Base-by-base conservation (phyloP, 2,329 filamentous ascomycete species). In the Nemania sp. region DNA sequence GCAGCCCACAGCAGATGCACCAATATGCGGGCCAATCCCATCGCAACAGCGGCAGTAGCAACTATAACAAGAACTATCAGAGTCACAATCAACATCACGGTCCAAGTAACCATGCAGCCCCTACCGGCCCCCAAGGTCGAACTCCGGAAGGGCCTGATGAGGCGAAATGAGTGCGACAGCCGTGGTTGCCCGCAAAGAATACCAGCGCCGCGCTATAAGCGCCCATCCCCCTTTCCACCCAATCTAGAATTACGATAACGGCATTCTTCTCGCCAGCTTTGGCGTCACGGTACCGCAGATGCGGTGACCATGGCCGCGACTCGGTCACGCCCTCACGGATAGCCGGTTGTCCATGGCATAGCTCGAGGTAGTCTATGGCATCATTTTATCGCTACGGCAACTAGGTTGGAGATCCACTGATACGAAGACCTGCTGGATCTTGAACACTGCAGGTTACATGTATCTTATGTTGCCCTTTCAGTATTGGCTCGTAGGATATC, bases 1-100 rank as follows among this genome's bases (percentile, higher is more conserved):
- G 83, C 37, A 90, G 87, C 69, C 87, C 87, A 52, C 87, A 88
- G 65, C 85, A 88, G 61, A 77, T 79, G 68, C 86, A 89, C 71
- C 85, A 88, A 67, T 88, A 86, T 69, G 81, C 82, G 1, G 82
- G 81, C 1, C 81, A 80, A 64, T 79, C 81, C 54, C 82, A 86
- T 70, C 85, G 84, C 66, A 87, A 81, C 69, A 83, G 83, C 65
- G 82, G 79, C 67, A 83, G 81, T 67, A 83, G 81, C 71, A 83
- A 72, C 63, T 77, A 74, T 64, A 80, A 77, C 65, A 84, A 85
- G 73, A 81, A 78, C 64, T 82, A 80, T 62, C 77, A 78, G 53
- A 76, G 73, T 32, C 80, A 81, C 59, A 75, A 71, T 55, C 73
- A 78, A 39, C 78, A 81, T 53, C 78, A 78, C 63, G 68, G 66